Conservation (phyloP, 768 basidiomycete genomes). For the Auriscalpium microsporum region DNA sequence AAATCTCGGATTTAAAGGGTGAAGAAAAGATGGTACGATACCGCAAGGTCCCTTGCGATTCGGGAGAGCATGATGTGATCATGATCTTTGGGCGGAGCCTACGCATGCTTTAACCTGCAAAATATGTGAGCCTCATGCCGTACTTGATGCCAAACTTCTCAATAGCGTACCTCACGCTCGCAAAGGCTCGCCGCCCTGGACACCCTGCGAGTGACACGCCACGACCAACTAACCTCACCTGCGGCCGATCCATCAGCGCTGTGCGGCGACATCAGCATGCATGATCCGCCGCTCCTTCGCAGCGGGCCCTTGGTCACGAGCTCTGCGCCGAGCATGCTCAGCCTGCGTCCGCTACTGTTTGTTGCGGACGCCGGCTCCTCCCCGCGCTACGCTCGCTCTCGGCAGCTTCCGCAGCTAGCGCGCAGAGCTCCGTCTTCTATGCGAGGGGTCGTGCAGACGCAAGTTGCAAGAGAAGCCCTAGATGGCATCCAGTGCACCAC, state of each 20-base stretch:
- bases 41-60: slow-evolving; percentile 93
- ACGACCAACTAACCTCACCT: slow-evolving; percentile 84
- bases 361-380: too few relatives aligned
- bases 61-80: too few relatives aligned
- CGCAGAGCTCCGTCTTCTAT: slow-evolving; percentile 91
- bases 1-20: slow-evolving; percentile 72
- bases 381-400: too few relatives aligned
- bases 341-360: too few relatives aligned
- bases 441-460: slow-evolving; percentile 80
- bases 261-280: slow-evolving; percentile 95
- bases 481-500: slow-evolving; percentile 78
- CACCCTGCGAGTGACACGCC: slow-evolving; percentile 89
- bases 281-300: slow-evolving; percentile 61
- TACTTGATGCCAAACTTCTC: slow-evolving; percentile 80
- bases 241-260: slow-evolving; percentile 68
- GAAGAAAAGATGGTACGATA: slow-evolving; percentile 71
- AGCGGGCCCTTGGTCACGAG: slow-evolving; percentile 67
- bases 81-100: slow-evolving; percentile 63
- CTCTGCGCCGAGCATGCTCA: too few relatives aligned
- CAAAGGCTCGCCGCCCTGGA: slow-evolving; percentile 64
- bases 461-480: slow-evolving; percentile 61
- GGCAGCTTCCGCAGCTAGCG: too few relatives aligned
- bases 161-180: slow-evolving; percentile 92
- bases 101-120: slow-evolving; percentile 65
- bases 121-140: slow-evolving; percentile 70